Conservation (phyloP, 495 filamentous ascomycete species). For the Endocarpon pusillum region DNA sequence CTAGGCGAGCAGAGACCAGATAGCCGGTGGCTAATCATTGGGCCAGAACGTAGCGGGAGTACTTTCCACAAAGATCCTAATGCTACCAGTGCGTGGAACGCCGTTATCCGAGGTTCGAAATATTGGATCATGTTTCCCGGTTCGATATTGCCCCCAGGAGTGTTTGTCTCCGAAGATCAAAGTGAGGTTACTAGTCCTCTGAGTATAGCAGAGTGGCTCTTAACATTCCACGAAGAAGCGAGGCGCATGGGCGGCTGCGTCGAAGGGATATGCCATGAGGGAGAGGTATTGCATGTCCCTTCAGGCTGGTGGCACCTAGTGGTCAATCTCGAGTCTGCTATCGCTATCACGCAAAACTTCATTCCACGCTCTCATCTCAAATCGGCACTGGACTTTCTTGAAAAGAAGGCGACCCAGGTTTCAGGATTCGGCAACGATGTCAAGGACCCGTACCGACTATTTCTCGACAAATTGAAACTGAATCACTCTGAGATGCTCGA, state of each 20-base stretch:
- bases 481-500: slow-evolving; percentile 43
- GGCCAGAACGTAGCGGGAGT: slow-evolving; percentile 76
- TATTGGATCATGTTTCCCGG: slow-evolving; percentile 97
- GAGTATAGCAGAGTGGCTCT: slow-evolving; percentile 89
- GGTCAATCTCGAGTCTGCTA: slow-evolving; percentile 65
- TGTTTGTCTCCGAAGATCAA: slow-evolving; percentile 80
- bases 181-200: slow-evolving; percentile 90
- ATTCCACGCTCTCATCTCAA: slow-evolving; percentile 60
- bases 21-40: slow-evolving; percentile 84
- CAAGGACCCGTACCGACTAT: slow-evolving; percentile 54
- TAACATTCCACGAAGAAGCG: slow-evolving; percentile 82
- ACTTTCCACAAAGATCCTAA: slow-evolving; percentile 88
- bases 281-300: slow-evolving; percentile 88
- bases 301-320: slow-evolving; percentile 95
- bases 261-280: slow-evolving; percentile 73
- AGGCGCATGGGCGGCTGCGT: slow-evolving; percentile 58
- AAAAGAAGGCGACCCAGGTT: slow-evolving; percentile 65
- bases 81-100: slow-evolving; percentile 83
- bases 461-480: slow-evolving; percentile 59
- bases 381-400: slow-evolving; percentile 65
- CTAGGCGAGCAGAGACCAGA: slow-evolving; percentile 70
- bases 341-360: slow-evolving; percentile 95
- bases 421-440: slow-evolving; percentile 70
- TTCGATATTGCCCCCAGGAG: slow-evolving; percentile 58
- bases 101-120: slow-evolving; percentile 76